Evolutionary conservation across 257 asterid species (phyloP).

Genomic region (Solanum ossicruentum): DNA sequence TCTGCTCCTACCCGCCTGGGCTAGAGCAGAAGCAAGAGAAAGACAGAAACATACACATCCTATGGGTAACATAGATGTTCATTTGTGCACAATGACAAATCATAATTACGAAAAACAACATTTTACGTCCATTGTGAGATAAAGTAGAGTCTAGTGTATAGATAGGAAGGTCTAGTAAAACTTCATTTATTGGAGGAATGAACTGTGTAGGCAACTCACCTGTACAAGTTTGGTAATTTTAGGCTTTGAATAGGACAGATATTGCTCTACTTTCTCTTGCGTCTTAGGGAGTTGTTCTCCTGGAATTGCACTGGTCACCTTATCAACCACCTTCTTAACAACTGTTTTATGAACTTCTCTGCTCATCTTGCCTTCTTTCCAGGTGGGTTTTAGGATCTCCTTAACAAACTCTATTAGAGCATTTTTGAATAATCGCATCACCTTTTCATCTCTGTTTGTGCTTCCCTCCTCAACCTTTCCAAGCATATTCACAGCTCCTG

Average conservation of each 20-base stretch:
- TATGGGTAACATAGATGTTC: background rate
- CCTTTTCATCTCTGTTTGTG: slow-evolving; percentile 68
- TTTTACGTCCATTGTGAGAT: background rate
- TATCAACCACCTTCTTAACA: slow-evolving; percentile 95
- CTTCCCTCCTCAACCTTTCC: slow-evolving; percentile 39
- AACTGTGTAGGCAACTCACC: slow-evolving; percentile 24
- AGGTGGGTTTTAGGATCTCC: slow-evolving; percentile 74
- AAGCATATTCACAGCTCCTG: slow-evolving; percentile 25
- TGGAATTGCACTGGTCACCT: slow-evolving; percentile 60
- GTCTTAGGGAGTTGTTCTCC: slow-evolving; percentile 67
- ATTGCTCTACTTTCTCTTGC: slow-evolving; percentile 67
- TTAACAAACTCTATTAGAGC: slow-evolving; percentile 77
- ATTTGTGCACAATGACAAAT: background rate
- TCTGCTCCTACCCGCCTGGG: background rate
- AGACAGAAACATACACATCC: background rate
- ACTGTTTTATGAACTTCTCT: slow-evolving; percentile 81
- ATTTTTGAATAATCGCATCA: slow-evolving; percentile 64
- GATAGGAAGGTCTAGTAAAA: background rate
- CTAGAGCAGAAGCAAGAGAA: background rate
- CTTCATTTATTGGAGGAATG: background rate
- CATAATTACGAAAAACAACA: background rate
- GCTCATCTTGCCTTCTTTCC: slow-evolving; percentile 96
- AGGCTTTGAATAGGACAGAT: slow-evolving; percentile 54
- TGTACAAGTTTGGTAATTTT: slow-evolving; percentile 85
- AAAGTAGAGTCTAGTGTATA: background rate